Evolutionary conservation across 352 stramenopile species (phyloP).

Genomic region (Phytophthora syringae): DNA sequence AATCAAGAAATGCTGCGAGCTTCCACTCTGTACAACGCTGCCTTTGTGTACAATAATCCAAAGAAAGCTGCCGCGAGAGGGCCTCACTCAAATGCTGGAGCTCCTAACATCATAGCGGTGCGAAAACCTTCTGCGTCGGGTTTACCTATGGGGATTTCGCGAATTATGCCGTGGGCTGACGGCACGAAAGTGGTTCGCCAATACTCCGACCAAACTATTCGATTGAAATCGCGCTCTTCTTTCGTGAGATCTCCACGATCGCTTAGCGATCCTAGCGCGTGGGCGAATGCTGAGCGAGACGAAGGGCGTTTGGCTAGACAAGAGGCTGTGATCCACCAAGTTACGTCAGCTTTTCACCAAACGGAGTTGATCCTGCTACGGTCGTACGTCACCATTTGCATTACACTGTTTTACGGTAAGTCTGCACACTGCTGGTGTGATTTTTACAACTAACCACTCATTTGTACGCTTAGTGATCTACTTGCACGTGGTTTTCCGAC

Average conservation of each 20-base stretch:
- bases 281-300: slow-evolving; percentile 8
- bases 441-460: neutral
- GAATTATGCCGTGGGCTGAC: slow-evolving; percentile 20
- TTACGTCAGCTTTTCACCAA: slow-evolving; percentile 28
- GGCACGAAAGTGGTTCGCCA: neutral
- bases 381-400: slow-evolving; percentile 40
- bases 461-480: slow-evolving; percentile 21
- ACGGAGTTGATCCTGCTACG: slow-evolving; percentile 43
- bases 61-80: slow-evolving; percentile 1
- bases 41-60: slow-evolving; percentile 13
- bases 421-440: neutral
- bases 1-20: slow-evolving; percentile 27
- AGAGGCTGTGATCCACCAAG: slow-evolving; percentile 30
- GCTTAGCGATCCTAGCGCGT: slow-evolving; percentile 18
- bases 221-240: slow-evolving; percentile 4
- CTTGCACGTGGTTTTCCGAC: slow-evolving; percentile 25
- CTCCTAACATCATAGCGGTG: slow-evolving; percentile 1
- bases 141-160: slow-evolving; percentile 7
- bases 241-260: slow-evolving; percentile 17
- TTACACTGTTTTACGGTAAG: slow-evolving; percentile 40
- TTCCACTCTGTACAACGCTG: slow-evolving; percentile 9
- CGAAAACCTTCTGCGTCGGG: neutral
- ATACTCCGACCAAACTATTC: slow-evolving; percentile 3
- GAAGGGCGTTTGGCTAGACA: slow-evolving; percentile 1
- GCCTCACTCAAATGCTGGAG: neutral